Base-by-base conservation (phyloP, 2,329 filamentous ascomycete genomes). In the Aspergillus neoniger region DNA sequence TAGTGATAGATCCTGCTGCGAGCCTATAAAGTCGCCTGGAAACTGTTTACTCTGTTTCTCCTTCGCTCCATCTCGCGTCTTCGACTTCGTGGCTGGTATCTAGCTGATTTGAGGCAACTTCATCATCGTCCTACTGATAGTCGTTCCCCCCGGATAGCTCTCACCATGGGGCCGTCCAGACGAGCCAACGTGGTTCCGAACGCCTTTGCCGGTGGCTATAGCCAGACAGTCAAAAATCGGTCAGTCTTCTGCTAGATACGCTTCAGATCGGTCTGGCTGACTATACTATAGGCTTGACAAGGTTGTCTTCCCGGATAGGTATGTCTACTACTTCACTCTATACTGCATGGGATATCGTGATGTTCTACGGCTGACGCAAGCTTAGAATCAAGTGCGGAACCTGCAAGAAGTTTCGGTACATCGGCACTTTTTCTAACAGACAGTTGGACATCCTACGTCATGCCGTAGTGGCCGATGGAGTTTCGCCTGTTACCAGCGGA, bases 371-470 rank as follows among this genome's bases (percentile, higher is more conserved):
- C 52, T 60, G 25, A 65, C 32, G 38, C 12, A n/a, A 36, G 23
- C 5, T 15, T 59, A 82, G 80, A 60, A 73, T 83, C 64, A 78
- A 78, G 55, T 85, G 83, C 68, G 70, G 69, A 14, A 74, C 75
- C 9, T 85, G 83, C 70, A 69, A 71, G 25, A 80, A 79, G 58
- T 76, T 72, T 43, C 76, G 77, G 25, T 65, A 62, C 10, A 68
- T 72, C 7, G 62, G 55, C 1, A 70, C 68, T 36, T 86, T 75
- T 65, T 84, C 83, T 1, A 78, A 80, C 30, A 81, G 78, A 36
- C 81, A 85, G 65, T 69, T 82, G 8, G 72, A 72, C 5, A 70
- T 75, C 61, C 63, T 76, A 5, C 68, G 69, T 28, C 66, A 71
- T 41, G 70, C 66, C 12, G 62, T 74, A 21, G 55, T 68, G 1